These are phyloP conservation scores for Aspergillus tubingensis DNA, from an alignment of 2,329 filamentous ascomycete species.

Conservation along the genomic window DNA sequence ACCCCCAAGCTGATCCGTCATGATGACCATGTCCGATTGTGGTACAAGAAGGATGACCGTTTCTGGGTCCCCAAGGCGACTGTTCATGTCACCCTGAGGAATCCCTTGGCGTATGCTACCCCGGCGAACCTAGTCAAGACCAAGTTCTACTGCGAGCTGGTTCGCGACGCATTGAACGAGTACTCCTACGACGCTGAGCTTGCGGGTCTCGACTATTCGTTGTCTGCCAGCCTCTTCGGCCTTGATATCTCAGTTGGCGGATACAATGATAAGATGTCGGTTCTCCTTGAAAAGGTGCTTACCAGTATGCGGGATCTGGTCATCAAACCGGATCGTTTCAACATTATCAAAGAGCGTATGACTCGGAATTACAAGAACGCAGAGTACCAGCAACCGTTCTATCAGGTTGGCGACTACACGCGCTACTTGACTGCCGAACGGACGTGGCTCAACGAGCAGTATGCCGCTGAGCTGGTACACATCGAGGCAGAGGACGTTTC, in stretches of 20 bases:
- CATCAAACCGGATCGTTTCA: slow-evolving; percentile 82
- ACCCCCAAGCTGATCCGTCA: slow-evolving; percentile 82
- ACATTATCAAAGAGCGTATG: slow-evolving; percentile 85
- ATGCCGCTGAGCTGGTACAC: slow-evolving; percentile 72
- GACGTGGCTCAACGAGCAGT: slow-evolving; percentile 76
- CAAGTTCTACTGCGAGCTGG: slow-evolving; percentile 78
- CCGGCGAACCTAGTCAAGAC: slow-evolving; percentile 77
- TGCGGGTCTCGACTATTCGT: slow-evolving; percentile 79
- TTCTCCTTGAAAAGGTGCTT: slow-evolving; percentile 86
- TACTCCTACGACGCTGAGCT: slow-evolving; percentile 96
- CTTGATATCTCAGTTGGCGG: slow-evolving; percentile 78
- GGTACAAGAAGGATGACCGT: slow-evolving; percentile 98
- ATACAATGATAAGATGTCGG: slow-evolving; percentile 94
- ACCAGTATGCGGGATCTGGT: slow-evolving; percentile 80
- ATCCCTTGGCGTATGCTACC: slow-evolving; percentile 75
- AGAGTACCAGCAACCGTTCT: slow-evolving; percentile 84
- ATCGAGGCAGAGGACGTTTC: slow-evolving; percentile 75
- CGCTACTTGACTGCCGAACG: slow-evolving; percentile 77
- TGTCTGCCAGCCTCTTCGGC: slow-evolving; percentile 72
- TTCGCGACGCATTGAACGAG: slow-evolving; percentile 84
- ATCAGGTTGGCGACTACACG: slow-evolving; percentile 81
- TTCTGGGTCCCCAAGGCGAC: slow-evolving; percentile 98
- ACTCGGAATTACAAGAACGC: slow-evolving; percentile 78
- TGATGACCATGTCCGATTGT: slow-evolving; percentile 76
- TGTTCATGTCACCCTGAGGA: slow-evolving; percentile 76